Evolutionary conservation across 2,329 filamentous ascomycete genomes (phyloP), one percentile per base, ranked within the genome.

Genomic region (Curvularia hawaiiensis): DNA sequence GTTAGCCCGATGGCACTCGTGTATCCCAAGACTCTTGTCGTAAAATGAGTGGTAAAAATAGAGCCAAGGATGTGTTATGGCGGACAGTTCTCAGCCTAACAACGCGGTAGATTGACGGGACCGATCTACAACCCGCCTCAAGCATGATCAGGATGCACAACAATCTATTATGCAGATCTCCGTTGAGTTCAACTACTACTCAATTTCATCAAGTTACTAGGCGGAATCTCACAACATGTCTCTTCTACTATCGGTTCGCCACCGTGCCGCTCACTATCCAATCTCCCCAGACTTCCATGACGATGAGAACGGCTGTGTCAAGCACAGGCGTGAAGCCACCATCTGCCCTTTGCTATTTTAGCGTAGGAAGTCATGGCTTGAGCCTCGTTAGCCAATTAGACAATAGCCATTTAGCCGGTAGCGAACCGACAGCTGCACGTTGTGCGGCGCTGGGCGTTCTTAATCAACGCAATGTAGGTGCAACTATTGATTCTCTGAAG

Each of bases 121-220:
- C 18, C 14, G 33, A 40, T 18, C 33, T 18, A 16, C 47, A 30
- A 22, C 22, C 22, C 22, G 31, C 14, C 16, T 26, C 31, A 40
- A 12, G 28, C 40, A 35, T 49, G 38, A 55, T 58, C 56, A 58
- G 38, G 41, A 60, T 61, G 56, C 59, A 41, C 52, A 39, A 30
- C 18, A 59, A 61, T 59, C 18, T 60, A 62, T 45, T 49, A 14
- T 35, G 47, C 47, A 14, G 18, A 22, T 31, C 35, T 26, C 33
- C 43, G 24, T 52, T 26, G 26, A 46, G 20, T 26, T 22, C 39
- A 41, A 31, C 24, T 8, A 14, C 7, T 18, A 9, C n/a, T 9
- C 24, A 14, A 28, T 44, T 28, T 8, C 14, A 38, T 26, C 24
- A n/a, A 16, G 7, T 28, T 44, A 28, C 24, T 24, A 44, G 4